phyloP scores from a whole-genome alignment of 2,329 filamentous ascomycete genomes.

The Diaporthe eres region DNA sequence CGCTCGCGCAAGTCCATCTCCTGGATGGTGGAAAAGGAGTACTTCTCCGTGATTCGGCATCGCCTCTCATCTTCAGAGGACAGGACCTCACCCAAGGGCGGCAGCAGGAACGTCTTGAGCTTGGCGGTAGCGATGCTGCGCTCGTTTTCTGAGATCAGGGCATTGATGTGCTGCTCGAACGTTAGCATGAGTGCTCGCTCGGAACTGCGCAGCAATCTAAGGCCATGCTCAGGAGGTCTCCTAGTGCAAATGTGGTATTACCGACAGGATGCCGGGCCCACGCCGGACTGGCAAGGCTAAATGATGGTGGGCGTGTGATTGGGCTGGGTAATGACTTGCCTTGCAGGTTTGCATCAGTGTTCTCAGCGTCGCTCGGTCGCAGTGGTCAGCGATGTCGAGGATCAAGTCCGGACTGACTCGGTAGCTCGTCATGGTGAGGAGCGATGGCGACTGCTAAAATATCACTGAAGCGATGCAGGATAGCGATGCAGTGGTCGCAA shows the following conservation, averaged over 20 bases:
- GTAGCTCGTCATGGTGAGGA: constrained; percentile 20
- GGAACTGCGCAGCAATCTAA: background rate
- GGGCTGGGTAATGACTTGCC: constrained; percentile 9
- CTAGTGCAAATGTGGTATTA: background rate
- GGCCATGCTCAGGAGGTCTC: background rate
- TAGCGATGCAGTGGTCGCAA: constrained; percentile 30
- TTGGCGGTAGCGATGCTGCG: constrained; percentile 36
- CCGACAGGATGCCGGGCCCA: background rate
- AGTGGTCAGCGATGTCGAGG: constrained; percentile 38
- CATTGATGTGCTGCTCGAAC: constrained; percentile 14
- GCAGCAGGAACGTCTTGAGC: constrained; percentile 11
- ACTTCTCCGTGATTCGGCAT: constrained; percentile 11
- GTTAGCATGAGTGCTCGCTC: background rate
- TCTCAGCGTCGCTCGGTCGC: constrained; percentile 36
- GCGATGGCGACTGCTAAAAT: background rate
- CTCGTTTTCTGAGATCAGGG: constrained; percentile 17
- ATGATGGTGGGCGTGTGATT: background rate
- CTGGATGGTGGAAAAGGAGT: constrained; percentile 34
- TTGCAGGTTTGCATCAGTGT: constrained; percentile 32
- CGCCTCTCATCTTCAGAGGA: constrained; percentile 33
- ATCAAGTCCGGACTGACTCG: constrained; percentile 34
- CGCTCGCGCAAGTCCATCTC: constrained; percentile 38
- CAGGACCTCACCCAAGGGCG: constrained; percentile 28
- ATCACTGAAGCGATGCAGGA: constrained; percentile 25
- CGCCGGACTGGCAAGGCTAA: background rate